Evolutionary conservation across 352 stramenopile genomes (phyloP), one percentile per base, ranked within the genome.

Genomic region (Stephanocyclus meneghinianus): DNA sequence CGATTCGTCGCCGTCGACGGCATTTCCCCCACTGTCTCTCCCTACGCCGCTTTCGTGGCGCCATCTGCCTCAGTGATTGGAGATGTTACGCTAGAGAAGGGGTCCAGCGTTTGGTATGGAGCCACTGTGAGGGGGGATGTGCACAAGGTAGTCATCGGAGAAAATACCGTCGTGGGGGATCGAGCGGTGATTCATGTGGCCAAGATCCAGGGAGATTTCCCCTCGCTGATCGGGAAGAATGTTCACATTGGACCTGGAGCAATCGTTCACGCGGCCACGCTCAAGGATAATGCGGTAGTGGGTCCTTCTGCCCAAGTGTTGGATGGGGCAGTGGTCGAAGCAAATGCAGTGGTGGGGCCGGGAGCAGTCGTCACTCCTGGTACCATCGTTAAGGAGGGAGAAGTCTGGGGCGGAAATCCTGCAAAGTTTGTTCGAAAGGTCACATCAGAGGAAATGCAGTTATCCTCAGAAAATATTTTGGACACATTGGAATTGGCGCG

Each of bases 91-190:
- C 79, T 92, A 44, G 84, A 85, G 29, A 61, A 85, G 45, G 82
- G 89, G 71, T 75, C 78, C 0, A 91, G 84, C 78, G 76, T 93
- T 44, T 94, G 89, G 89, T 94, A 94, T 59, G 87, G 87, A 47
- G 84, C 87, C 35, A 89, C 81, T 13, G 76, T 94, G 15, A 67
- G 89, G 55, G 89, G 86, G 18, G 91, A 95, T 84, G 87, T 92
- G 0, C 90, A 94, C 56, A 75, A 80, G 11, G 74, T 95, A 1
- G 95, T 89, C 6, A 98, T 99, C 84, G 96, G 96, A 44, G 91
- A 96, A 47, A 94, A 97, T 88, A 90, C 83, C 2, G 87, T 74
- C 76, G 86, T 95, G 44, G 86, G 89, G 50, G 90, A 94, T 69
- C 80, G 89, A 51, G 87, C 87, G 4, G 88, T 94, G n/a, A 84